Base-by-base conservation (phyloP, 371 early-diverging fungal species). In the Mucor circinelloides region DNA sequence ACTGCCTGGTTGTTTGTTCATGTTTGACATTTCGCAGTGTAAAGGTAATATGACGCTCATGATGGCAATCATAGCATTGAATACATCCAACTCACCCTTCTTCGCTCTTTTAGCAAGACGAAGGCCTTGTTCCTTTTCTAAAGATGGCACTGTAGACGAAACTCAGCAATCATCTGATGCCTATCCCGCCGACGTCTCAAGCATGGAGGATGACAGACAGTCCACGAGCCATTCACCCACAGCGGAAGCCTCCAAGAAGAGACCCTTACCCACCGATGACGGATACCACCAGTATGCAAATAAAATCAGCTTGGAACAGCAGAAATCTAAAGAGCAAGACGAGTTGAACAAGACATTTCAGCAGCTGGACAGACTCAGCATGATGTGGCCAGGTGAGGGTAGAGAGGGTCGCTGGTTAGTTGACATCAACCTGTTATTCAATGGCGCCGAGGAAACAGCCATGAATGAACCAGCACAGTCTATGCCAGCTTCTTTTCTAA, bases 61-160 rank as follows among this genome's bases (percentile, higher is more conserved):
- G 23, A 54, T 40, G 1, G n/a, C n/a, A n/a, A n/a, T n/a, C 30
- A 44, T 12, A 40, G 32, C 42, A 7, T 28, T 48, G 34, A 13
- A 30, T 30, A 6, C 34, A 34, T 34, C 9, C 52, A 36, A 50
- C 15, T n/a, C 25, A 40, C 28, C 23, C 30, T 21, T 27, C 30
- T n/a, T 7, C 1, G 4, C 13, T 13, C 36, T 21, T 60, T 25
- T 48, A 75, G 75, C 75, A 6, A 58, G 75, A 28, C 62, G 59
- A 38, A 58, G 64, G 60, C 66, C 72, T 25, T 75, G 75, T 42
- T 66, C 69, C 21, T 75, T 75, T 69, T 75, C 75, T 9, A 71
- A 69, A 66, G 67, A 75, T 44, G 75, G 75, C 21, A 23, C 63
- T 21, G 7, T 65, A 31, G 70, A 66, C 44, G 23, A 54, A 58